These are phyloP conservation scores for Castanea crenata DNA, from an alignment of 306 rosid genomes.

Conservation along the genomic window DNA sequence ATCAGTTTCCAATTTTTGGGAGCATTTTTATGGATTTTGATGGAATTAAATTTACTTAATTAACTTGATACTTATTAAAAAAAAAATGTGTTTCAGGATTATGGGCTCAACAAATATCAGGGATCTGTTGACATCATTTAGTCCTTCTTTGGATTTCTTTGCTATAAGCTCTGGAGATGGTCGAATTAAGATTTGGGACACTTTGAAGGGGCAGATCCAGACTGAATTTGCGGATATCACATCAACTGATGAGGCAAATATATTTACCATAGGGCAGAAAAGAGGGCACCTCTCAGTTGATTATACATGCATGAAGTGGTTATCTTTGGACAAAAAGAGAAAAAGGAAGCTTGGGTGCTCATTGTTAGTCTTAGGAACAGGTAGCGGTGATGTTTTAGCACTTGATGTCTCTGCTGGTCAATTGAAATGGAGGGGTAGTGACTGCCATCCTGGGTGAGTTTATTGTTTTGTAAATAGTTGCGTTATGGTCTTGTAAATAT, in stretches of 20 bases:
- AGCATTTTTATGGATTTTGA: no score
- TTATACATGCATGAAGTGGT: conserved; percentile 94
- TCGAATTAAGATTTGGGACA: conserved; percentile 93
- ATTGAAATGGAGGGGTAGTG: conserved; percentile 69
- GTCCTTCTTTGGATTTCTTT: conserved; percentile 69
- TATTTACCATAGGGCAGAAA: conserved; percentile 31
- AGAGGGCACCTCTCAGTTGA: conserved; percentile 94
- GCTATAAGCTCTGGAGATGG: conserved; percentile 90
- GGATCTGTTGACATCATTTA: conserved; percentile 72
- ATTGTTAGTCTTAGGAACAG: conserved; percentile 82
- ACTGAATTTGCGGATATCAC: conserved; percentile 79
- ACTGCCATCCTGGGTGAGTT: conserved; percentile 93
- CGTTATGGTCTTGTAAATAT: neutral
- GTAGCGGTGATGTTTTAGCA: conserved; percentile 85
- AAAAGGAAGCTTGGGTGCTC: conserved; percentile 75
- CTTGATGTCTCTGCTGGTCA: conserved; percentile 80
- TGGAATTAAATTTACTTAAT: no score
- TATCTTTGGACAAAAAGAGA: conserved; percentile 65
- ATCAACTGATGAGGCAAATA: conserved; percentile 48
- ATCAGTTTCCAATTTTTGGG: no score
- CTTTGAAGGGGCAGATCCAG: conserved; percentile 78
- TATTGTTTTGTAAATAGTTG: neutral
- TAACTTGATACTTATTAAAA: no score
- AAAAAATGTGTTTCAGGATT: conserved; percentile 10
- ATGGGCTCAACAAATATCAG: conserved; percentile 59